A percentile compares a stretch with the other conserved stretches of the same genome.
These are phyloP conservation scores for Capsicum rhomboideum DNA, from an alignment of 257 asterid species.

Conservation along the genomic window DNA sequence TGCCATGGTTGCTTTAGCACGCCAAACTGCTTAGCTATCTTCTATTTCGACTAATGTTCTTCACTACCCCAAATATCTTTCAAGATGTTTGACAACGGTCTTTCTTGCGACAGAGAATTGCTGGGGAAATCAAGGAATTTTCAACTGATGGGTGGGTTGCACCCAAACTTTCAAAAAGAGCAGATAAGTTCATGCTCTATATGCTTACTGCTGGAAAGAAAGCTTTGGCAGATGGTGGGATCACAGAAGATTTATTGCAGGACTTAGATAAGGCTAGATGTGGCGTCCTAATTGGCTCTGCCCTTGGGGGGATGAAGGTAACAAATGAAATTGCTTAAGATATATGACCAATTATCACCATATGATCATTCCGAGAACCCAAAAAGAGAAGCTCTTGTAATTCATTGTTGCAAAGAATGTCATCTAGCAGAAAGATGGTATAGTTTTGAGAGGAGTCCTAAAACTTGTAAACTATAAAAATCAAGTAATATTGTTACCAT, in stretches of 20 bases:
- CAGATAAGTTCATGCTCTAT: constrained; percentile 36
- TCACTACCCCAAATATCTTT: neutral
- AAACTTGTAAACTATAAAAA: neutral
- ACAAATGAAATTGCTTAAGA: neutral
- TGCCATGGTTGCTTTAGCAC: neutral
- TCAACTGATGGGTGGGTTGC: constrained; percentile 36
- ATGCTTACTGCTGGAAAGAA: constrained; percentile 41
- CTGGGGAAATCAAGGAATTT: constrained; percentile 41
- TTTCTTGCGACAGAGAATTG: constrained; percentile 27
- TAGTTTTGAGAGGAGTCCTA: neutral
- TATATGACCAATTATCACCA: neutral
- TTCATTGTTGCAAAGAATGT: neutral
- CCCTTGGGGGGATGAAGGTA: constrained; percentile 46
- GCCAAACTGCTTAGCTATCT: neutral
- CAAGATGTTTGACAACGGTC: neutral
- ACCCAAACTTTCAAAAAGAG: constrained; percentile 33
- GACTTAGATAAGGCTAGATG: constrained; percentile 32
- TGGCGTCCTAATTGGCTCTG: constrained; percentile 42
- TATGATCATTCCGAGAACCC: neutral
- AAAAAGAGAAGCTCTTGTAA: neutral
- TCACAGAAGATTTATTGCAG: constrained; percentile 24
- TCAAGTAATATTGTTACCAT: neutral
- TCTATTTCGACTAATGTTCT: neutral
- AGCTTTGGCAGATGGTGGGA: constrained; percentile 37
- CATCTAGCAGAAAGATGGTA: neutral